Conservation (phyloP, 352 stramenopile species). For the Globisporangium solare region DNA sequence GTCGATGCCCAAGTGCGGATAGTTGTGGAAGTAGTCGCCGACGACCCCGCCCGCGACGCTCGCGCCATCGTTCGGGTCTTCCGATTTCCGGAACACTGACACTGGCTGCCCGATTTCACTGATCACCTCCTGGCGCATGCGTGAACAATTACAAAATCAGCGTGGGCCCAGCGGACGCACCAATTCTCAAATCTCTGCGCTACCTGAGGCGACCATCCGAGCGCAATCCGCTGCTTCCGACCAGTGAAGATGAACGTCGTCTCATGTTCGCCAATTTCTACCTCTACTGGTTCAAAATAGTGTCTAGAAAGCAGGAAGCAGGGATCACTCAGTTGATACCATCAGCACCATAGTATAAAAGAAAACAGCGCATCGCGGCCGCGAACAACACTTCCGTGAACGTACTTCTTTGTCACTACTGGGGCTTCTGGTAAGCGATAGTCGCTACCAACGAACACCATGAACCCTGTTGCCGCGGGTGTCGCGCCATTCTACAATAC, state of each 20-base stretch:
- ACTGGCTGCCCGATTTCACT: conserved; percentile 70
- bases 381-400: not conserved
- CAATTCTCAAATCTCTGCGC: not conserved
- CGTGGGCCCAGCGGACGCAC: not conserved
- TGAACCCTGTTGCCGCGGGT: conserved; percentile 61
- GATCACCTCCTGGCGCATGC: conserved; percentile 48
- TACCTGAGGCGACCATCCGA: conserved; percentile 82
- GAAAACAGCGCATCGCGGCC: not conserved
- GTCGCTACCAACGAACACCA: conserved; percentile 60
- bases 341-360: not conserved
- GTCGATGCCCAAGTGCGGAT: conserved; percentile 74
- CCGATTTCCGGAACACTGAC: conserved; percentile 74
- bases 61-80: conserved; percentile 58
- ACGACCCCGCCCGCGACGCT: conserved; percentile 49
- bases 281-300: conserved; percentile 70
- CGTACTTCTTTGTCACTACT: conserved; percentile 43
- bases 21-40: conserved; percentile 85
- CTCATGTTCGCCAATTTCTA: conserved; percentile 39
- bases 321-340: not conserved
- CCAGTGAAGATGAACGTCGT: conserved; percentile 48
- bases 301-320: conserved; percentile 27
- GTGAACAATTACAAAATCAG: not conserved
- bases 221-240: conserved; percentile 59
- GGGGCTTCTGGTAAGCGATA: conserved; percentile 32
- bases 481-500: conserved; percentile 60